Conservation (phyloP, 164 flowering plant genomes). For the Aristolochia californica region DNA sequence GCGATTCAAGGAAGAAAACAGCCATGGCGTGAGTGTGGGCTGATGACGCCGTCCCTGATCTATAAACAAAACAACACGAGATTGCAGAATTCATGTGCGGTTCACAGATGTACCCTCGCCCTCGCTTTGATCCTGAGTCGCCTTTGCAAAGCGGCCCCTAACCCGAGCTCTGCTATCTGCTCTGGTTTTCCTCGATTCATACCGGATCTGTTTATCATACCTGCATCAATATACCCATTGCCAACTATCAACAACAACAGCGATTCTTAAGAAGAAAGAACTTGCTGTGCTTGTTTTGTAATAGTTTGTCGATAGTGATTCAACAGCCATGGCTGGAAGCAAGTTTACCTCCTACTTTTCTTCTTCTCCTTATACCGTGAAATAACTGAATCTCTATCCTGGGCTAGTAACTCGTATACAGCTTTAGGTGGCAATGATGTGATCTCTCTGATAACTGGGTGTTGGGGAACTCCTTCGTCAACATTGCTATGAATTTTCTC, state of each 20-base stretch:
- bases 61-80: no score
- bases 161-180: slow-evolving; percentile 70
- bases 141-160: slow-evolving; percentile 79
- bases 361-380: slow-evolving; percentile 81
- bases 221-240: slow-evolving; percentile 18
- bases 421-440: slow-evolving; percentile 4
- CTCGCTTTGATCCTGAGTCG: slow-evolving; percentile 12
- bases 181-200: slow-evolving; percentile 66
- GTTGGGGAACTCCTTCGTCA: slow-evolving; percentile 10
- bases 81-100: no score
- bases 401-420: slow-evolving; percentile 29
- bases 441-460: slow-evolving; percentile 8
- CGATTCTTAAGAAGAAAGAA: no score
- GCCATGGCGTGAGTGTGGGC: no score
- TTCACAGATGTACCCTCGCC: not conserved
- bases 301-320: no score
- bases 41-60: no score
- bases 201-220: slow-evolving; percentile 70
- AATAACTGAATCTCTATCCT: slow-evolving; percentile 58
- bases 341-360: slow-evolving; percentile 58
- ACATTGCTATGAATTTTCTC: slow-evolving; percentile 9
- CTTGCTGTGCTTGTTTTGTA: no score
- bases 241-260: not conserved
- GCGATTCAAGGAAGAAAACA: no score
- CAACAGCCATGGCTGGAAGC: no score